Base-by-base conservation (phyloP, 2,329 filamentous ascomycete species). In the Colletotrichum orbiculare region DNA sequence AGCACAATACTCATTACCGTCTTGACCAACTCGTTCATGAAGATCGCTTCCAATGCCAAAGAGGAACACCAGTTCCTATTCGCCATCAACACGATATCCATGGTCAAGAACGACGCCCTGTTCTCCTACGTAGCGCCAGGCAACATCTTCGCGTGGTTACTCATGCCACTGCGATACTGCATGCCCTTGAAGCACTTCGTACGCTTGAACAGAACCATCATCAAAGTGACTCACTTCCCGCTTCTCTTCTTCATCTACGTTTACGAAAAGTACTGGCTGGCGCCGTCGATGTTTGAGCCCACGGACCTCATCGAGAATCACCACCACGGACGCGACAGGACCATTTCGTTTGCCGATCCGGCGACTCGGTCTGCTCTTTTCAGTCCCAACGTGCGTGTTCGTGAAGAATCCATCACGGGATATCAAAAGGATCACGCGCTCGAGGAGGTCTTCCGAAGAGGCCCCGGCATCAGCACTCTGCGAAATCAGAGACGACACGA, bases 101-200 rank as follows among this genome's bases (percentile, higher is more conserved):
- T 97, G 92, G 95, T 97, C 69, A 98, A 97, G 77, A 97, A 96
- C n/a, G 95, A 98, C 75, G 92, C 94, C 0, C 82, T 97, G 0
- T 98, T 98, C 81, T 96, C 93, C 4, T 97, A 97, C 74, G 87
- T 97, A 66, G 92, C 95, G 2, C 95, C 95, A 0, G 91, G 92
- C 12, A 98, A 98, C 74, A 91, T 97, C 37, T 86, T 97, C 68
- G 94, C 93, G 1, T 98, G 94, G 95, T 74, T 95, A 0, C 82
- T 97, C 35, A 94, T 94, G 72, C 95, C 95, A 0, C 76, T 96
- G 48, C 87, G 94, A 68, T 97, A 91, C 74, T 81, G 89, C 71
- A 89, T 97, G 81, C 89, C 94, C 0, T 89, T 97, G 70, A 87
- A 87, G 45, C 86, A 89, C 53, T 98, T 96, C 72, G 90, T 98